Percentiles rank a stretch among this genome's conserved stretches.
Conservation (phyloP, 495 filamentous ascomycete genomes). For the Aspergillus egyptiacus region DNA sequence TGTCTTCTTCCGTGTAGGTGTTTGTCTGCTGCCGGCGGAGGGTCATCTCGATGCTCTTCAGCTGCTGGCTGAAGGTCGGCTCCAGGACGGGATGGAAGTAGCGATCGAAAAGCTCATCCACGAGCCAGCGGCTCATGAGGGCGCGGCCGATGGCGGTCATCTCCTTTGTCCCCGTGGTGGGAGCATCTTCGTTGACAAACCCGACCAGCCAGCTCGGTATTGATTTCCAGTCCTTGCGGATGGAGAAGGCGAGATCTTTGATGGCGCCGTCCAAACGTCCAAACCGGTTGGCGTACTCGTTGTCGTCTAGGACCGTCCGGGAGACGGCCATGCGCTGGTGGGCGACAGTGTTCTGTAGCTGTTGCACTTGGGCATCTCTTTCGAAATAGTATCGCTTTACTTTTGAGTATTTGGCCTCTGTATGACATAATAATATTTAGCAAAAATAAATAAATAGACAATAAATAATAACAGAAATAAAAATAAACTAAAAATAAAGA, state of each 20-base stretch:
- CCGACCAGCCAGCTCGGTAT: constrained; percentile 73
- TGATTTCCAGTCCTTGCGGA: constrained; percentile 84
- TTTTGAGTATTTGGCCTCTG: constrained; percentile 94
- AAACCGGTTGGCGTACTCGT: constrained; percentile 86
- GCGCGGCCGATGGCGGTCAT: constrained; percentile 96
- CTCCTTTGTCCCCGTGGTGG: constrained; percentile 78
- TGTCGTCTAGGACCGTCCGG: constrained; percentile 91
- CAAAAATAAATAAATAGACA: too few species aligned
- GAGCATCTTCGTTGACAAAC: constrained; percentile 77
- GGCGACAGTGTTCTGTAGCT: constrained; percentile 91
- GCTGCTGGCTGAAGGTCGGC: constrained; percentile 59
- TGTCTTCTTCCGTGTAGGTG: constrained; percentile 72
- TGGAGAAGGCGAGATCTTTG: constrained; percentile 89
- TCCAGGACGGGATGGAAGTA: constrained; percentile 90
- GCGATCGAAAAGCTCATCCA: constrained; percentile 83
- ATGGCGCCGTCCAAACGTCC: constrained; percentile 90
- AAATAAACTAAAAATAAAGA: too few species aligned
- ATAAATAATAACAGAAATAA: too few species aligned
- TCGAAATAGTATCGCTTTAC: constrained; percentile 98
- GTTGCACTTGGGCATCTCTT: constrained; percentile 86
- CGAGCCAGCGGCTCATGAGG: constrained; percentile 81
- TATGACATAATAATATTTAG: constrained; percentile 14
- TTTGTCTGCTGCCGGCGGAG: constrained; percentile 68
- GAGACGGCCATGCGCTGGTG: constrained; percentile 93
- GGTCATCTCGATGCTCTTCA: constrained; percentile 87